Conservation (phyloP, 108 stramenopile species). For the Cyclotella baltica region DNA sequence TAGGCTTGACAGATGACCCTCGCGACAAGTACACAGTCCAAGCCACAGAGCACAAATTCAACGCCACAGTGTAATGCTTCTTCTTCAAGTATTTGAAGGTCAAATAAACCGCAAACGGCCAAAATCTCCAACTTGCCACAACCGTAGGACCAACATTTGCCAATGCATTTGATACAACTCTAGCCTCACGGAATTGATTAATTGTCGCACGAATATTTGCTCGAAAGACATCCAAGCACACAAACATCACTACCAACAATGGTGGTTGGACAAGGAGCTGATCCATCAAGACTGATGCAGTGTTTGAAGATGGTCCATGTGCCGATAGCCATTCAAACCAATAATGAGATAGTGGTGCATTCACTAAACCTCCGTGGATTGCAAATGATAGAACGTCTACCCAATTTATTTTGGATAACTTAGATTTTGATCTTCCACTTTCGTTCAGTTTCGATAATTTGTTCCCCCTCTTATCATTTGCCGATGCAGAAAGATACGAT, state of each 20-base stretch:
- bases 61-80: slow-evolving; percentile 53
- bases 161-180: slow-evolving; percentile 36
- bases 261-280: slow-evolving; percentile 50
- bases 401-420: slow-evolving; percentile 48
- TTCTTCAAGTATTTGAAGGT: slow-evolving; percentile 58
- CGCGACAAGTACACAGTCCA: slow-evolving; percentile 45
- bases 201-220: slow-evolving; percentile 47
- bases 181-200: slow-evolving; percentile 40
- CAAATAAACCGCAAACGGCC: slow-evolving; percentile 54
- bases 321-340: slow-evolving; percentile 53
- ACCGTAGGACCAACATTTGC: slow-evolving; percentile 36
- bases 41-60: slow-evolving; percentile 53
- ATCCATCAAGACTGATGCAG: slow-evolving; percentile 47
- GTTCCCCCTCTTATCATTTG: background rate
- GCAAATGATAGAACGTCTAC: slow-evolving; percentile 48
- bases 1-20: background rate
- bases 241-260: slow-evolving; percentile 48
- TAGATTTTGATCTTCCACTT: background rate
- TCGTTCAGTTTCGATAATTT: background rate
- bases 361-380: slow-evolving; percentile 42
- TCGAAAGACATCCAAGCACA: slow-evolving; percentile 40
- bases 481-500: slow-evolving; percentile 27
- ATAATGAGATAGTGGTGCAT: slow-evolving; percentile 48
- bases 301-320: slow-evolving; percentile 51
- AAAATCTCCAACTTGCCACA: slow-evolving; percentile 54